A percentile compares a stretch with the other conserved stretches of the same genome.
Conservation (phyloP, 2,329 filamentous ascomycete genomes). For the Saccharata proteae region DNA sequence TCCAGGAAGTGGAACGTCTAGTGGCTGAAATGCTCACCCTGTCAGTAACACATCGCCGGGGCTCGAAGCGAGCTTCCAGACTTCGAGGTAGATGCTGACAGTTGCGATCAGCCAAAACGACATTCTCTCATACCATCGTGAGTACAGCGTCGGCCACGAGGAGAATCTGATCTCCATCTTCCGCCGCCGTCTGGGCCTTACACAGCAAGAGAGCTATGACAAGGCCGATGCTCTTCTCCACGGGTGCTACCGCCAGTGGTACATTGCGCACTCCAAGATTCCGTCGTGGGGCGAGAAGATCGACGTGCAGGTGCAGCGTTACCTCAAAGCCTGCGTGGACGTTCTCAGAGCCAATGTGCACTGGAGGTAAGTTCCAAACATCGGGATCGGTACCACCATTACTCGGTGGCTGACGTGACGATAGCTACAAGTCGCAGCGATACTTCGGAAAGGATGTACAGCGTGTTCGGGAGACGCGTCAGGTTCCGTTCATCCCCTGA, state of each 20-base stretch:
- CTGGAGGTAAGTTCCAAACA: slow-evolving; percentile 8
- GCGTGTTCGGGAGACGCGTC: slow-evolving; percentile 7
- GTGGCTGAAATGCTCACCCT: slow-evolving; percentile 9
- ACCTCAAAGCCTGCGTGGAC: slow-evolving; percentile 7
- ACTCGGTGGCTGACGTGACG: neutral
- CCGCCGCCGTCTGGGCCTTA: slow-evolving; percentile 7
- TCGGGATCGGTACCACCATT: neutral
- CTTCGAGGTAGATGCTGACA: neutral
- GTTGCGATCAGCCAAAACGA: slow-evolving; percentile 8
- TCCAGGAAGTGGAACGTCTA: slow-evolving; percentile 8
- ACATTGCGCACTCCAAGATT: slow-evolving; percentile 6
- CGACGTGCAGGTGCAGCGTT: slow-evolving; percentile 9
- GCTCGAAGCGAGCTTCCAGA: neutral
- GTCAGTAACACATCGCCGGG: slow-evolving; percentile 4
- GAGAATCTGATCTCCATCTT: slow-evolving; percentile 9
- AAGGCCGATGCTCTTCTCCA: slow-evolving; percentile 8
- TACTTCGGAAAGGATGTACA: slow-evolving; percentile 8
- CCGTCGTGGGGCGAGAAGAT: slow-evolving; percentile 8
- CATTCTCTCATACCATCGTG: slow-evolving; percentile 9
- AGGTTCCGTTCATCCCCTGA: slow-evolving; percentile 6
- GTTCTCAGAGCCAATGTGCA: slow-evolving; percentile 8
- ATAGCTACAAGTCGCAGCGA: slow-evolving; percentile 8
- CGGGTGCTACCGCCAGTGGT: slow-evolving; percentile 9
- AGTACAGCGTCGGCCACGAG: slow-evolving; percentile 8
- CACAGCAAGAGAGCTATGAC: slow-evolving; percentile 9